Conservation (phyloP, 1,139 yeast genomes). For the Blastobotrys malaysiensis region DNA sequence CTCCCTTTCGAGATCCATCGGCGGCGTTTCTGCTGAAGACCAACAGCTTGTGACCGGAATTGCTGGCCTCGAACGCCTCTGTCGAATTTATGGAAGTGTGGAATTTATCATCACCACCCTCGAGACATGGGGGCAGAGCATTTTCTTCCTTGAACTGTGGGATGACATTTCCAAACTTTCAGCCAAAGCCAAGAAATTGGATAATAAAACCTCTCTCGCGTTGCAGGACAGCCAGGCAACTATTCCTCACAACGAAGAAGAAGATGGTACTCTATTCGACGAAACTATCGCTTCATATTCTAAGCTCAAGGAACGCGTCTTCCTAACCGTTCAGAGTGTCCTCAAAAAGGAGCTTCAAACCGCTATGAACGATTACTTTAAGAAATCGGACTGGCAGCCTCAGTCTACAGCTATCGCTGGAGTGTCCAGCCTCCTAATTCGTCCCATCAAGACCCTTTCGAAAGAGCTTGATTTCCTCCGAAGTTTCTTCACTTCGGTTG, state of each 20-base stretch:
- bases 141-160: slow-evolving; percentile 61
- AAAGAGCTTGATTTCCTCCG: slow-evolving; percentile 37
- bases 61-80: slow-evolving; percentile 49
- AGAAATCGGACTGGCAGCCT: slow-evolving; percentile 28
- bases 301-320: slow-evolving; percentile 38
- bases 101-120: slow-evolving; percentile 48
- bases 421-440: slow-evolving; percentile 35
- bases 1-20: slow-evolving; percentile 37
- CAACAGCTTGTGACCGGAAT: slow-evolving; percentile 41
- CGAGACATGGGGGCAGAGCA: slow-evolving; percentile 59
- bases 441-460: slow-evolving; percentile 36
- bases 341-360: slow-evolving; percentile 48
- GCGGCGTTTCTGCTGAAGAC: slow-evolving; percentile 36
- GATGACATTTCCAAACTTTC: slow-evolving; percentile 31
- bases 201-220: slow-evolving; percentile 13
- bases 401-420: slow-evolving; percentile 14
- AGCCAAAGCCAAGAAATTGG: slow-evolving; percentile 13
- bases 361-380: slow-evolving; percentile 49
- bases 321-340: slow-evolving; percentile 40
- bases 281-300: slow-evolving; percentile 46
- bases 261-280: slow-evolving; percentile 50
- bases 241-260: slow-evolving; percentile 27
- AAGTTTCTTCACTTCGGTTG: slow-evolving; percentile 32
- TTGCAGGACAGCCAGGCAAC: slow-evolving; percentile 11
- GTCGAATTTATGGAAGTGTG: slow-evolving; percentile 58